These are phyloP conservation scores for Yamadazyma pseudoaaseri DNA, from an alignment of 1,139 yeast genomes.

Conservation along the genomic window DNA sequence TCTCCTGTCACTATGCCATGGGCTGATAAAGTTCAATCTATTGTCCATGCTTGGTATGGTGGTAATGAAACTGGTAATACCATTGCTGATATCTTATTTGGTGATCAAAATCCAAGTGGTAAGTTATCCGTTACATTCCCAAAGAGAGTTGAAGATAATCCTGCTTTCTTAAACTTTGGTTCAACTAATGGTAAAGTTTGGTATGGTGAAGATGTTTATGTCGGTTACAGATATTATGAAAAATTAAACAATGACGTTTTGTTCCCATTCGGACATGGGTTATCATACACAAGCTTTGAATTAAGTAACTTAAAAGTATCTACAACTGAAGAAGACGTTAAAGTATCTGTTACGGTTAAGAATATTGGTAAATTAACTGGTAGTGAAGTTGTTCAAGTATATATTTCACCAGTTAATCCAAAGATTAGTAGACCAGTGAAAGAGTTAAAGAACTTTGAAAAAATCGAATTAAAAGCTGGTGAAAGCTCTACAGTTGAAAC, in stretches of 20 bases:
- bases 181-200: conserved; percentile 48
- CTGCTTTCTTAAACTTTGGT: conserved; percentile 41
- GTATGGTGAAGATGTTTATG: conserved; percentile 57
- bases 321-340: conserved; percentile 14
- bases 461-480: conserved; percentile 44
- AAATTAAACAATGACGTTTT: conserved; percentile 42
- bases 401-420: conserved; percentile 38
- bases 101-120: conserved; percentile 28
- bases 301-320: conserved; percentile 17
- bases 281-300: conserved; percentile 54
- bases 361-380: conserved; percentile 44
- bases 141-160: conserved; percentile 38
- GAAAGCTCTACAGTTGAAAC: conserved; percentile 36
- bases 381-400: conserved; percentile 47
- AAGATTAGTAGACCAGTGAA: conserved; percentile 50
- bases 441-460: conserved; percentile 56
- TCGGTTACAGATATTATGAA: conserved; percentile 63
- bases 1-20: conserved; percentile 64
- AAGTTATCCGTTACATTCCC: conserved; percentile 47
- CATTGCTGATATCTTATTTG: conserved; percentile 24
- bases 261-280: conserved; percentile 62
- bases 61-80: conserved; percentile 28
- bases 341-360: conserved; percentile 35
- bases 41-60: conserved; percentile 51
- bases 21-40: conserved; percentile 43